Base-by-base conservation (phyloP, 768 basidiomycete species). In the Gelatoporia subvermispora region DNA sequence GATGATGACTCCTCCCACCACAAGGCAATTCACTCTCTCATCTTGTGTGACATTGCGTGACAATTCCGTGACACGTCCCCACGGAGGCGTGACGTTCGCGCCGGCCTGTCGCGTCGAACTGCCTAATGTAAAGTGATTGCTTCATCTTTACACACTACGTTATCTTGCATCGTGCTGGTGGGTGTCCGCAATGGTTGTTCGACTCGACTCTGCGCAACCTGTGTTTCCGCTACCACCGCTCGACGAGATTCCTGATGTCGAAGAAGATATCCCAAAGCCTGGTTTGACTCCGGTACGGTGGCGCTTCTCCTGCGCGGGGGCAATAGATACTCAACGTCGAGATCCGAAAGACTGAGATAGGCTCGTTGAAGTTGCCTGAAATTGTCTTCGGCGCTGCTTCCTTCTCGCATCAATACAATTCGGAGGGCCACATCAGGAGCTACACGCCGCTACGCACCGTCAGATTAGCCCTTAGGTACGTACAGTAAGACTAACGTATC, bases 321-420 rank as follows among this genome's bases (percentile, higher is more conserved):
- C 38, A 22, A 37, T 35, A 24, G 38, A n/a, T 13, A 16, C 5
- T 41, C 28, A 45, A 39, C 23, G 28, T n/a, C n/a, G n/a, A n/a
- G n/a, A n/a, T 25, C 10, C 22, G 17, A 28, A 42, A 76, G 70
- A 57, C 54, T n/a, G 56, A 60, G 31, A 54, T 70, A 25, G 72
- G 72, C n/a, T 53, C 64, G 1, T 48, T 66, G 23, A 47, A 52
- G 8, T 37, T 77, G 4, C 72, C 79, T 15, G 67, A 69, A 15
- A 69, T 92, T 31, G 71, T 90, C 2, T 84, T 84, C 35, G 90
- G 90, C 2, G 83, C 85, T 23, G 90, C 79, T 0, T 61, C 86
- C 8, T 81, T 91, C 60, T 85, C 83, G 1, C 70, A 71, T 16
- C 67, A 75, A 43, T 91, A 92, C 59, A 90, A 88, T 55, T 60